Conservation (phyloP, 2,329 filamentous ascomycete genomes). For the Thelonectria blattea region DNA sequence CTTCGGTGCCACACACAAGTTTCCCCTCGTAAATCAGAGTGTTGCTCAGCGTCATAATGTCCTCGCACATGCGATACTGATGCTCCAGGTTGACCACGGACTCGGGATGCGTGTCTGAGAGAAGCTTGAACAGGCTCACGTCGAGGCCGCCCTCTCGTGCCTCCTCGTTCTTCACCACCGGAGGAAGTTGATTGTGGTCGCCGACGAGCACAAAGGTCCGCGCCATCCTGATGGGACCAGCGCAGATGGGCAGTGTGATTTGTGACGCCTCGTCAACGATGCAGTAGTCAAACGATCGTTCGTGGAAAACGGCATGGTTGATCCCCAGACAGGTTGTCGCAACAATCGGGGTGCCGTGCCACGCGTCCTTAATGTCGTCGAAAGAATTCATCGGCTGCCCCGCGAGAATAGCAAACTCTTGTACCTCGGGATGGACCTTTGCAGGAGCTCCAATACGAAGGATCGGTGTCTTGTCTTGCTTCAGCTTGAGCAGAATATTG, state of each 20-base stretch:
- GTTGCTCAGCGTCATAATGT: constrained; percentile 94
- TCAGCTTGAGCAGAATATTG: constrained; percentile 94
- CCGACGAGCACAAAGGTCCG: constrained; percentile 93
- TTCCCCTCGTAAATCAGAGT: constrained; percentile 90
- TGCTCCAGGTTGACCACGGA: constrained; percentile 92
- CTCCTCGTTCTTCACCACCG: constrained; percentile 90
- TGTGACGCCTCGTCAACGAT: constrained; percentile 98
- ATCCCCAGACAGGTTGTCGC: constrained; percentile 95
- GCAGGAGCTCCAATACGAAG: constrained; percentile 84
- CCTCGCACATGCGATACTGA: constrained; percentile 98
- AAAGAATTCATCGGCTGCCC: constrained; percentile 75
- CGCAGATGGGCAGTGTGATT: constrained; percentile 92
- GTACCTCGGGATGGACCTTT: constrained; percentile 88
- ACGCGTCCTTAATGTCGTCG: constrained; percentile 82
- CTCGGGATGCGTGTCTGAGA: constrained; percentile 85
- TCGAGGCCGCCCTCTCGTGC: constrained; percentile 87
- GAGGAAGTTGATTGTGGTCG: constrained; percentile 94
- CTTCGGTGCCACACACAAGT: constrained; percentile 84
- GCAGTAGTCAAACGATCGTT: constrained; percentile 94
- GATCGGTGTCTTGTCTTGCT: constrained; percentile 76
- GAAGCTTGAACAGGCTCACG: constrained; percentile 89
- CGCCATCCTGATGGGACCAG: constrained; percentile 93
- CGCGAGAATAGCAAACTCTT: constrained; percentile 82
- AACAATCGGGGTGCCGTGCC: constrained; percentile 86
- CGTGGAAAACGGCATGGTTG: constrained; percentile 85